Evolutionary conservation across 805 yeast genomes (phyloP).

Genomic region (Ogataea nakhonphanomensis): DNA sequence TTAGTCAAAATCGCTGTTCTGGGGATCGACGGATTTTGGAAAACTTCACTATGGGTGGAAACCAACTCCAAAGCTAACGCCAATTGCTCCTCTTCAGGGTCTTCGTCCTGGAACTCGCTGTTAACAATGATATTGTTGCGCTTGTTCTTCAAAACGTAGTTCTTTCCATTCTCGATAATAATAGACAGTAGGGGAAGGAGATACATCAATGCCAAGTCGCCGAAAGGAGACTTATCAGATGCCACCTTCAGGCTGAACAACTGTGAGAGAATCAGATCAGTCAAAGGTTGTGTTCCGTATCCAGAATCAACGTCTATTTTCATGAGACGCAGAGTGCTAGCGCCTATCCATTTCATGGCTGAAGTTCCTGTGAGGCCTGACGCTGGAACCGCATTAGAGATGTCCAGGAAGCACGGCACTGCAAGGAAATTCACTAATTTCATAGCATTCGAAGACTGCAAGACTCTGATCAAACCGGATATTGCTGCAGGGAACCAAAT

Average conservation of each 20-base stretch:
- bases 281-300: conserved; percentile 48
- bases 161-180: conserved; percentile 65
- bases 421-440: conserved; percentile 38
- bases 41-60: conserved; percentile 61
- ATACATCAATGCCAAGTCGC: conserved; percentile 65
- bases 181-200: conserved; percentile 69
- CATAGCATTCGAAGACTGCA: conserved; percentile 34
- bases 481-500: conserved; percentile 75
- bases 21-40: conserved; percentile 66
- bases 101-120: conserved; percentile 75
- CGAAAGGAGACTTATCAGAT: conserved; percentile 70
- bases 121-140: conserved; percentile 47
- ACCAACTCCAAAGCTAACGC: conserved; percentile 73
- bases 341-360: conserved; percentile 54
- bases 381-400: conserved; percentile 44
- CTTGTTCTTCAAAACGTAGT: conserved; percentile 47
- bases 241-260: conserved; percentile 73
- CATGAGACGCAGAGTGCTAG: conserved; percentile 62
- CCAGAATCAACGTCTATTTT: conserved; percentile 44
- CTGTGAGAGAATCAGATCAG: conserved; percentile 57
- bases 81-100: conserved; percentile 84
- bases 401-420: conserved; percentile 47
- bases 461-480: conserved; percentile 42
- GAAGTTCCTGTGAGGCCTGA: conserved; percentile 47
- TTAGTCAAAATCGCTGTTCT: conserved; percentile 60